Evolutionary conservation across 129 eudicot genomes (phyloP), one percentile per base, ranked within the genome.

Genomic region (Saussurea involucrata): DNA sequence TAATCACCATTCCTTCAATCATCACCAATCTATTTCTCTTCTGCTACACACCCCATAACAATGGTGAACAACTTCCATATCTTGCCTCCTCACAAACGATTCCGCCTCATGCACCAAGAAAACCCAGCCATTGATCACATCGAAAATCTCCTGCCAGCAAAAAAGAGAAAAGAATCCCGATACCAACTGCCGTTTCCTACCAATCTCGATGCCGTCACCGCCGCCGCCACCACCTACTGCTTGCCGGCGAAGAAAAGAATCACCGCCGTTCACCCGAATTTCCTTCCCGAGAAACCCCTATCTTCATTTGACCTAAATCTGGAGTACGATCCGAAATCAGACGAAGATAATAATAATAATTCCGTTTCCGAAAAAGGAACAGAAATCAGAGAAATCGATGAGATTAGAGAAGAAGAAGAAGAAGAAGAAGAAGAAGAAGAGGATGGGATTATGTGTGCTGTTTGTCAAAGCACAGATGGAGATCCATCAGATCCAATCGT

Each of bases 201-300:
- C 60, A 71, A 33, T 63, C 76, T 61, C n/a, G 69, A 78, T 57
- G 24, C 81, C 68, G 4, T 40, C 46, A 4, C 36, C 83, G 24
- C 63, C 42, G n/a, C 61, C 72, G 10, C 24, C 25, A 18, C 83
- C 27, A 44, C 87, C 31, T 78, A 25, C 70, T 86, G 87, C 55
- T 68, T 92, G 44, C 98, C 98, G 6, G 98, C 98, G 60, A 92
- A 92, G 68, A 93, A 93, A 72, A 68, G 98, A 68, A 81, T 93
- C 7, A 87, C 84, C 40, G 97, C 95, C 12, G 3, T 78, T 9
- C 82, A 36, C 17, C 90, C 93, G 3, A 27, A 65, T 66, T 20
- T 63, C 7, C 34, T 79, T 32, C 20, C 74, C n/a, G 17, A 55
- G 17, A 75, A 81, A 57, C 84, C 86, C 29, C 31, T 80, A 69